Percentiles rank a stretch among this genome's conserved stretches.
These are phyloP conservation scores for Acanthamoeba healyi DNA, from an alignment of 208 protist genomes.

Conservation along the genomic window DNA sequence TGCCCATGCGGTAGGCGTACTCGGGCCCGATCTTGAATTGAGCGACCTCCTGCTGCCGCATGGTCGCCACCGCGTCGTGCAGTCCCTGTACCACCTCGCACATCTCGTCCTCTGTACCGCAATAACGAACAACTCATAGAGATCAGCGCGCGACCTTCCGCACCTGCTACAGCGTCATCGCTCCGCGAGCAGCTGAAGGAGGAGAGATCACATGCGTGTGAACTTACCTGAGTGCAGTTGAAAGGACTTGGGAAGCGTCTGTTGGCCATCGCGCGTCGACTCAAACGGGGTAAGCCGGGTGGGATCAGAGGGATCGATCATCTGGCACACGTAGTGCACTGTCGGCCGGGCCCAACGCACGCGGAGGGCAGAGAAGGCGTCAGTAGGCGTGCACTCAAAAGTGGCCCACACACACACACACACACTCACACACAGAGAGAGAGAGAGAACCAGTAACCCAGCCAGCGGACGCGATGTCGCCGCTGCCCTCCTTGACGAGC, in stretches of 20 bases:
- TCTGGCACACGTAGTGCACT: not conserved
- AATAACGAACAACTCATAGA: not conserved
- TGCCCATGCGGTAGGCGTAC: not conserved
- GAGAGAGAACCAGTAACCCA: not conserved
- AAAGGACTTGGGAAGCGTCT: not conserved
- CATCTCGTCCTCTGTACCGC: not conserved
- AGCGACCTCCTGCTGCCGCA: not conserved
- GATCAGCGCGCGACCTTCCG: no score
- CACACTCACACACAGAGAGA: not conserved
- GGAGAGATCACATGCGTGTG: not conserved
- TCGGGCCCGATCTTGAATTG: not conserved
- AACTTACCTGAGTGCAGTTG: not conserved
- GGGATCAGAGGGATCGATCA: not conserved
- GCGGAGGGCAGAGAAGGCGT: no score
- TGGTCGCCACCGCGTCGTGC: slow-evolving; percentile 1
- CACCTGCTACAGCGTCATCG: no score
- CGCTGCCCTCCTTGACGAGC: not conserved
- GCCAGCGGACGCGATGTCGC: not conserved
- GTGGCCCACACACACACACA: no score
- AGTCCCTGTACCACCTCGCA: not conserved
- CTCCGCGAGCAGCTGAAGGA: not conserved
- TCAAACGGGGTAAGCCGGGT: not conserved
- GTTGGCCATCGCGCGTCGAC: not conserved
- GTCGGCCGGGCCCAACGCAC: no score
- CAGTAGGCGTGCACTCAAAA: no score